phyloP scores from a whole-genome alignment of 2,329 filamentous ascomycete species.

The Fusarium xyrophilum region DNA sequence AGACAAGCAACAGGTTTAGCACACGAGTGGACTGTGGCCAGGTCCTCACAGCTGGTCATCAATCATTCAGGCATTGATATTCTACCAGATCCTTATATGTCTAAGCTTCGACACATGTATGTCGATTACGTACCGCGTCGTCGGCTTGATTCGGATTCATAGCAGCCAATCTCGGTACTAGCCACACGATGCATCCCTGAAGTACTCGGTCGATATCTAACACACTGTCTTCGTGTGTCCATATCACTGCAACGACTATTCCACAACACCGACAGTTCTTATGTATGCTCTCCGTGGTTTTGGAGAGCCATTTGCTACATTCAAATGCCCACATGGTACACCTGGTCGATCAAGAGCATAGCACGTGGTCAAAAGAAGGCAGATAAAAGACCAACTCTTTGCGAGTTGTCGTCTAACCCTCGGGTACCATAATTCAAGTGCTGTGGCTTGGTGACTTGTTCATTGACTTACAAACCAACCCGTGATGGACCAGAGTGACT shows the following conservation, averaged over 20 bases:
- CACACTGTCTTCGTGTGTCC: constrained; percentile 1
- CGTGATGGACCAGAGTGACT: constrained; percentile 17
- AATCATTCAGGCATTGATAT: constrained; percentile 6
- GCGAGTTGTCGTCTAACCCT: not conserved
- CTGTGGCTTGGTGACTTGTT: constrained; percentile 2
- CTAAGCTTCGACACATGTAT: constrained; percentile 14
- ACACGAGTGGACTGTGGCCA: constrained; percentile 13
- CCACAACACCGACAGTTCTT: constrained; percentile 21
- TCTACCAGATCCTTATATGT: not conserved
- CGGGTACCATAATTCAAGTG: not conserved
- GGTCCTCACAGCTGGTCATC: not conserved
- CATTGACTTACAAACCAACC: constrained; percentile 1
- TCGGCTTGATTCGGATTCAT: not conserved
- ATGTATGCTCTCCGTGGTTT: not conserved
- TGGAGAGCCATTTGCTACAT: constrained; percentile 6
- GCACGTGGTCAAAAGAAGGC: not conserved
- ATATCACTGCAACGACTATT: constrained; percentile 7
- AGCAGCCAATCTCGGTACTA: constrained; percentile 17
- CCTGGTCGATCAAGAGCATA: not conserved
- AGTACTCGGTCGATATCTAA: constrained; percentile 10
- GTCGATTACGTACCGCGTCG: constrained; percentile 6
- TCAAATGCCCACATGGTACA: constrained; percentile 7
- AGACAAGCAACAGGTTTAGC: constrained; percentile 18
- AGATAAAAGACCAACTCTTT: not conserved
- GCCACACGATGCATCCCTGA: constrained; percentile 13